A percentile compares a stretch with the other conserved stretches of the same genome.
These are phyloP conservation scores for Debaryomycetaceae sp. DNA, from an alignment of 1,139 yeast genomes.

Conservation along the genomic window DNA sequence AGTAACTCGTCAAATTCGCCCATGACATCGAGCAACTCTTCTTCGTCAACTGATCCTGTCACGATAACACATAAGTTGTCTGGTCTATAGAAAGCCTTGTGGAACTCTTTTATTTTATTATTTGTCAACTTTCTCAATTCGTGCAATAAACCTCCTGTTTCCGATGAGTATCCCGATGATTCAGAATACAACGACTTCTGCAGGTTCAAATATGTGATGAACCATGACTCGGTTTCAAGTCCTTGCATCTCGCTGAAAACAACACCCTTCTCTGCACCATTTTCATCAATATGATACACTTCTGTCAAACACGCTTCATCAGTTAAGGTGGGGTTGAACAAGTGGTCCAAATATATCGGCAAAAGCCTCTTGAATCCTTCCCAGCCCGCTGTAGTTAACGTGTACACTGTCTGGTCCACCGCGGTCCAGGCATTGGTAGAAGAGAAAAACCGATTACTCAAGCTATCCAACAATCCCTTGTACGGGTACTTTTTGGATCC, in stretches of 20 bases:
- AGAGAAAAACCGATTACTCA: slow-evolving; percentile 83
- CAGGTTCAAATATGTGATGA: slow-evolving; percentile 58
- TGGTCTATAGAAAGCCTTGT: slow-evolving; percentile 68
- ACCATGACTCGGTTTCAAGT: slow-evolving; percentile 78
- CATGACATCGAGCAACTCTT: slow-evolving; percentile 62
- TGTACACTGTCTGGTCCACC: slow-evolving; percentile 93
- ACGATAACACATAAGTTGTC: slow-evolving; percentile 80
- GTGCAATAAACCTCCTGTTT: slow-evolving; percentile 87
- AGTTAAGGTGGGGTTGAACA: slow-evolving; percentile 79
- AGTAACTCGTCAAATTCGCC: slow-evolving; percentile 60
- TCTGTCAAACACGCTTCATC: slow-evolving; percentile 92
- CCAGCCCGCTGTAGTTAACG: slow-evolving; percentile 94
- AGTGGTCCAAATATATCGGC: slow-evolving; percentile 88
- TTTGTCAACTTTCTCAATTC: slow-evolving; percentile 72
- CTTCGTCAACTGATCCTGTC: slow-evolving; percentile 78
- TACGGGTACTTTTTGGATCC: slow-evolving; percentile 89
- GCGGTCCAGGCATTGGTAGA: slow-evolving; percentile 97
- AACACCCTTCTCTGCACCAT: slow-evolving; percentile 91
- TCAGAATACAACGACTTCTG: slow-evolving; percentile 59
- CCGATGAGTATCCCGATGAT: slow-evolving; percentile 80
- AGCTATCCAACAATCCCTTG: slow-evolving; percentile 83
- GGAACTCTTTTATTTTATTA: slow-evolving; percentile 74
- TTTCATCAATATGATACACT: slow-evolving; percentile 90
- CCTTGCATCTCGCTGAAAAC: slow-evolving; percentile 98
- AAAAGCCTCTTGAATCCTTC: slow-evolving; percentile 81